A percentile compares a stretch with the other conserved stretches of the same genome.
Conservation (phyloP, 108 stramenopile genomes). For the Nitzschia sp. region DNA sequence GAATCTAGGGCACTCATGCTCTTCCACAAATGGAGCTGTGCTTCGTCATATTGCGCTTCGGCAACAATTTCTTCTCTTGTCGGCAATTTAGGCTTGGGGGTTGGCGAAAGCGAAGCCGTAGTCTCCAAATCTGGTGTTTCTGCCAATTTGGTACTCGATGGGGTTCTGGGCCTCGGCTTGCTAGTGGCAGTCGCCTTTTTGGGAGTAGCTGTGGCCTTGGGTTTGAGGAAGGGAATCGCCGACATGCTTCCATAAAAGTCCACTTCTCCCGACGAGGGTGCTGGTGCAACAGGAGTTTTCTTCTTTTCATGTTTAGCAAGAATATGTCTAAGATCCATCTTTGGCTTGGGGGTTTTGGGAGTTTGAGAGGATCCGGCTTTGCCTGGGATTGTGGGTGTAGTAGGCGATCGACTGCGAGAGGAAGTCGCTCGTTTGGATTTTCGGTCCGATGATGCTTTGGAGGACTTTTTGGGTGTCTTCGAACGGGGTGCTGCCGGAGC, state of each 20-base stretch:
- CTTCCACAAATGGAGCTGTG: slow-evolving; percentile 18
- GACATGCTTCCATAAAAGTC: slow-evolving; percentile 26
- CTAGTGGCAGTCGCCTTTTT: too few species aligned
- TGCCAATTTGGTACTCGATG: not conserved
- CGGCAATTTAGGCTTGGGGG: not conserved
- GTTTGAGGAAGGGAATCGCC: slow-evolving; percentile 21
- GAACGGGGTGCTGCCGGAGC: too few species aligned
- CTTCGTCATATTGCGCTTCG: slow-evolving; percentile 8
- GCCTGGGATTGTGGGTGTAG: too few species aligned
- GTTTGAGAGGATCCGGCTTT: not conserved
- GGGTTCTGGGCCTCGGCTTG: too few species aligned
- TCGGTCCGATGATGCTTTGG: too few species aligned
- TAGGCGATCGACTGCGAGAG: too few species aligned
- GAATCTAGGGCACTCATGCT: slow-evolving; percentile 22
- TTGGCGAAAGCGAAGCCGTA: slow-evolving; percentile 12
- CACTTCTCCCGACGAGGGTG: not conserved
- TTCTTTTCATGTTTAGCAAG: slow-evolving; percentile 20
- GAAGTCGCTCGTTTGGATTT: too few species aligned
- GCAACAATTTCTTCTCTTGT: slow-evolving; percentile 14
- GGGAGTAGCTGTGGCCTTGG: not conserved
- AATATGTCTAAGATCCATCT: slow-evolving; percentile 22
- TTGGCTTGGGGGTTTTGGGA: not conserved
- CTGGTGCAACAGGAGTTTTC: not conserved
- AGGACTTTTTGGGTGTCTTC: too few species aligned
- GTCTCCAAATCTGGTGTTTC: not conserved